Conservation (phyloP, 192 early-diverging fungal genomes). For the Physocladia obscura region DNA sequence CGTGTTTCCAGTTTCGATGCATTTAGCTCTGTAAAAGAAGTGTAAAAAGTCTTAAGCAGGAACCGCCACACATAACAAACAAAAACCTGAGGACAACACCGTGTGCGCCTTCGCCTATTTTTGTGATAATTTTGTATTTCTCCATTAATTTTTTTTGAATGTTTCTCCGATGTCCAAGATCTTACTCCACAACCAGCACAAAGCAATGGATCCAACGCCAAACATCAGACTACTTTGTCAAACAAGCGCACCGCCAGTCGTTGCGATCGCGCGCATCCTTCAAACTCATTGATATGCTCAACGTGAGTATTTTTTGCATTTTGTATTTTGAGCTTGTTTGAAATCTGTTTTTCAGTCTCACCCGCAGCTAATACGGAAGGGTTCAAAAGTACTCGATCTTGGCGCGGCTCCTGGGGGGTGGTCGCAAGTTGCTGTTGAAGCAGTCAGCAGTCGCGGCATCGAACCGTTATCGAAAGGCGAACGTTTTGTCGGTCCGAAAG, state of each 20-base stretch:
- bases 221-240: slow-evolving; percentile 15
- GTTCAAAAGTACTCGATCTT: slow-evolving; percentile 14
- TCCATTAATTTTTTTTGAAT: too few species aligned
- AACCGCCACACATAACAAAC: background rate
- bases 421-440: slow-evolving; percentile 15
- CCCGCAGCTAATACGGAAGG: slow-evolving; percentile 11
- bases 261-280: slow-evolving; percentile 21
- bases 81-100: slow-evolving; percentile 24
- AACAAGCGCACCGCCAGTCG: slow-evolving; percentile 18
- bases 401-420: slow-evolving; percentile 23
- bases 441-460: slow-evolving; percentile 9
- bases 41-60: background rate
- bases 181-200: background rate
- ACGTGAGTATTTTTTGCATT: background rate
- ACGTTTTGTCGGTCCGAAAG: slow-evolving; percentile 7
- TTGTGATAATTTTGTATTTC: slow-evolving; percentile 31
- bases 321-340: too few species aligned
- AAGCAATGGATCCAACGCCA: slow-evolving; percentile 26
- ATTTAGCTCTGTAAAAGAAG: slow-evolving; percentile 52
- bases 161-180: too few species aligned
- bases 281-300: slow-evolving; percentile 10
- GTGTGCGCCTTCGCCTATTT: slow-evolving; percentile 59
- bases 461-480: slow-evolving; percentile 1
- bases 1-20: slow-evolving; percentile 47
- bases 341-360: too few species aligned